Evolutionary conservation across 2,329 filamentous ascomycete genomes (phyloP), one percentile per base, ranked within the genome.

Genomic region (Scedosporium apiospermum): DNA sequence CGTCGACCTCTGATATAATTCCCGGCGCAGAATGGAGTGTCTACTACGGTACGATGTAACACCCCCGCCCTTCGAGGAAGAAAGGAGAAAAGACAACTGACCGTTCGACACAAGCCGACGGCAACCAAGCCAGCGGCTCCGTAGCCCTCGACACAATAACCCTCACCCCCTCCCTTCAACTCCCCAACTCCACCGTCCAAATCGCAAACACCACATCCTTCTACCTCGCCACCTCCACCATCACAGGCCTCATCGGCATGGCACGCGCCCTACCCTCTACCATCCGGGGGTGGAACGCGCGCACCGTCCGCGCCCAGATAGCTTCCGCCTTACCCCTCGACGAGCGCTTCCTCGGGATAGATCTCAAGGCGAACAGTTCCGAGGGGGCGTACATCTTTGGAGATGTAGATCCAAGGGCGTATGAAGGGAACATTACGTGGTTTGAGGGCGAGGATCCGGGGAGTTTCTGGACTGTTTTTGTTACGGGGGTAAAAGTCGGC

Each of bases 381-480:
- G 80, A 81, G 7, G 72, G 73, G 6, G 49, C 46, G 10, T 83
- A 81, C 68, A 77, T 79, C 65, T 84, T 85, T 65, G 82, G 82
- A 10, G 75, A 72, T 62, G 69, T 83, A 65, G 74, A 83, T 64
- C 64, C 73, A 30, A 69, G 65, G 21, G 67, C 76, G 3, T 75
- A 78, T 65, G 68, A 67, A 0, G 73, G 75, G 9, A 71, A 75
- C 38, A 72, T 83, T n/a, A 69, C 73, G 12, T 82, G 81, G 73
- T 67, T 79, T 5, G 64, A 71, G 27, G 71, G 72, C 10, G 7
- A 6, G 16, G 34, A 41, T 1, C 27, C 18, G 53, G n/a, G 83
- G 23, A 83, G 85, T 4, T 88, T 82, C 76, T 90, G 87, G 87
- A 74, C 80, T 63, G 82, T 89, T 71, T 80, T 75, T 21, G 75